Evolutionary conservation across 2,329 filamentous ascomycete genomes (phyloP).

Genomic region (Hypoxylon sp.): DNA sequence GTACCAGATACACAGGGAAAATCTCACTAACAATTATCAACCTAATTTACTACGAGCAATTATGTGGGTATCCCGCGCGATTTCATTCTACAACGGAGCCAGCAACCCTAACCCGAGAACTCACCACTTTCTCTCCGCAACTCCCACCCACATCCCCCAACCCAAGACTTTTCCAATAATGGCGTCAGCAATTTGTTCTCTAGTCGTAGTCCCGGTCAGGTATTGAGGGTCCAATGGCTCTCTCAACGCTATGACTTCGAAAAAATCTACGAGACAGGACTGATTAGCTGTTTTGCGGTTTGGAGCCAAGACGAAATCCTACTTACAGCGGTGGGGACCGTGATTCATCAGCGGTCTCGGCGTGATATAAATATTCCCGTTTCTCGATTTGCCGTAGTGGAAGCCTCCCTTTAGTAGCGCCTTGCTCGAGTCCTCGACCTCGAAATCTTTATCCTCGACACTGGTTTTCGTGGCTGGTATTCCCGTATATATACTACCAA

Average conservation of each 20-base stretch:
- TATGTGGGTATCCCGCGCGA: background rate
- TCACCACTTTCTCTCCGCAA: constrained; percentile 43
- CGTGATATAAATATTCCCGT: constrained; percentile 57
- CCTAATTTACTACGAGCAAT: background rate
- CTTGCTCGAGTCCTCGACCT: constrained; percentile 45
- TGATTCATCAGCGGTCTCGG: constrained; percentile 62
- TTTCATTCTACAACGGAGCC: background rate
- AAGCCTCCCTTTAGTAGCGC: constrained; percentile 58
- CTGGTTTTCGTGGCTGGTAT: constrained; percentile 54
- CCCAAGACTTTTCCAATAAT: constrained; percentile 61
- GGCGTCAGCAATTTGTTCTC: constrained; percentile 56
- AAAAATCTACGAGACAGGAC: constrained; percentile 55
- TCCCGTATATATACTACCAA: constrained; percentile 53
- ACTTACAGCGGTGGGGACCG: constrained; percentile 62
- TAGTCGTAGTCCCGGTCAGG: constrained; percentile 54
- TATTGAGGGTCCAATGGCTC: constrained; percentile 55
- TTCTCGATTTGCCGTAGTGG: constrained; percentile 58
- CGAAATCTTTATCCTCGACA: constrained; percentile 55
- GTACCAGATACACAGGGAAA: background rate
- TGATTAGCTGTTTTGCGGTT: background rate
- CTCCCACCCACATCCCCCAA: constrained; percentile 57
- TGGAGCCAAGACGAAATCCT: background rate
- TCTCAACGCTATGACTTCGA: constrained; percentile 60
- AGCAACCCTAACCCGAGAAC: background rate
- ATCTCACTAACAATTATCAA: background rate